These are phyloP conservation scores for Monilinia polystroma DNA, from an alignment of 2,329 filamentous ascomycete genomes.

Conservation along the genomic window DNA sequence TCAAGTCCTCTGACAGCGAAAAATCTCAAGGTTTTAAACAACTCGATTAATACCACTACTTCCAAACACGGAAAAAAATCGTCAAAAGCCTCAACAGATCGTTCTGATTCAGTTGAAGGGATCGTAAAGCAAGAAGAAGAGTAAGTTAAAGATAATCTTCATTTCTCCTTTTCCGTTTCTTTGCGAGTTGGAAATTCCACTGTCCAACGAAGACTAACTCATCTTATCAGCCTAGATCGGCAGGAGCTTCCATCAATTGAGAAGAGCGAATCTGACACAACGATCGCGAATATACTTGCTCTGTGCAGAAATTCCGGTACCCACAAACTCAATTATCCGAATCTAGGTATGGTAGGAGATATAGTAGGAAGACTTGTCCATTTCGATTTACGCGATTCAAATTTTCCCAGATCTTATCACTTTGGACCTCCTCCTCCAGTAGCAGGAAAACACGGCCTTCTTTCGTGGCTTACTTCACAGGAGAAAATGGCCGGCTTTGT, in stretches of 20 bases:
- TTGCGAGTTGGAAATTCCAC: background rate
- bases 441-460: constrained; percentile 7
- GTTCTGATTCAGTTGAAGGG: constrained; percentile 7
- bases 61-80: background rate
- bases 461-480: constrained; percentile 12
- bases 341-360: constrained; percentile 1
- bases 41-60: background rate
- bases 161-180: background rate
- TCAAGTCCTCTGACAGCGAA: background rate
- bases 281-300: constrained; percentile 1
- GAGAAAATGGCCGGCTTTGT: background rate
- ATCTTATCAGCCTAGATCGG: background rate
- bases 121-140: constrained; percentile 7
- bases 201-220: constrained; percentile 8
- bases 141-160: background rate
- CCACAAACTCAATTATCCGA: background rate
- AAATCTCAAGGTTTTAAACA: constrained; percentile 3
- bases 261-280: background rate
- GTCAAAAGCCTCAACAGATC: background rate
- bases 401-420: background rate
- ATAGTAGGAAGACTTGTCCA: constrained; percentile 11
- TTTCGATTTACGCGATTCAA: background rate
- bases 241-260: background rate
- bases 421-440: constrained; percentile 9
- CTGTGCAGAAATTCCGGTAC: background rate